Evolutionary conservation across 2,329 filamentous ascomycete genomes (phyloP).

Genomic region (Aureobasidium zeae): DNA sequence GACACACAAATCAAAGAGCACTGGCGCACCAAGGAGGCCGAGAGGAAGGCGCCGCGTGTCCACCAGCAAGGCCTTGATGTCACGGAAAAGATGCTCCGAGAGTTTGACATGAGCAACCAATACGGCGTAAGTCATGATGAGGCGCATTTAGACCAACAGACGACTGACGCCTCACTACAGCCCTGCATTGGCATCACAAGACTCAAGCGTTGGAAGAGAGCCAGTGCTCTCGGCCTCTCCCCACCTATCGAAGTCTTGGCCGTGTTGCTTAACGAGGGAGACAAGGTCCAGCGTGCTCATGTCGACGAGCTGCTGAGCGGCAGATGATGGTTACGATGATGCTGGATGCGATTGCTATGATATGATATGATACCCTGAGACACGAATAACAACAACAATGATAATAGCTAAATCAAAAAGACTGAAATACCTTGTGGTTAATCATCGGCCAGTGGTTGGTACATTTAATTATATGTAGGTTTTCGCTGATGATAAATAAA

Average conservation of each 20-base stretch:
- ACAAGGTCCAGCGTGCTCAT: conserved; percentile 57
- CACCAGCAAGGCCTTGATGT: conserved; percentile 66
- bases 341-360: conserved; percentile 11
- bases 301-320: conserved; percentile 58
- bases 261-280: conserved; percentile 65
- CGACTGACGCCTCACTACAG: conserved; percentile 37
- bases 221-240: conserved; percentile 68
- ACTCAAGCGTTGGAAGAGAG: conserved; percentile 78
- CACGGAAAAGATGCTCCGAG: conserved; percentile 77
- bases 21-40: conserved; percentile 63
- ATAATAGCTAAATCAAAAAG: too few relatives aligned
- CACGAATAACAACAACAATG: background rate
- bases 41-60: conserved; percentile 58
- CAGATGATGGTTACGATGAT: conserved; percentile 21
- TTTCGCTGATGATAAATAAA: too few relatives aligned
- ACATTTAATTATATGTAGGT: too few relatives aligned
- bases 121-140: conserved; percentile 63
- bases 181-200: conserved; percentile 81
- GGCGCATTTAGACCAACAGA: too few relatives aligned
- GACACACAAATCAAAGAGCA: conserved; percentile 65
- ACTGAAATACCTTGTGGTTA: too few relatives aligned
- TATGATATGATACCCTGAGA: background rate
- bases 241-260: conserved; percentile 87
- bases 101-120: conserved; percentile 86
- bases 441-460: too few relatives aligned